Percentiles rank a stretch among this genome's conserved stretches.
phyloP scores from a whole-genome alignment of 2,329 filamentous ascomycete genomes.

The Paradendryphiella salina region DNA sequence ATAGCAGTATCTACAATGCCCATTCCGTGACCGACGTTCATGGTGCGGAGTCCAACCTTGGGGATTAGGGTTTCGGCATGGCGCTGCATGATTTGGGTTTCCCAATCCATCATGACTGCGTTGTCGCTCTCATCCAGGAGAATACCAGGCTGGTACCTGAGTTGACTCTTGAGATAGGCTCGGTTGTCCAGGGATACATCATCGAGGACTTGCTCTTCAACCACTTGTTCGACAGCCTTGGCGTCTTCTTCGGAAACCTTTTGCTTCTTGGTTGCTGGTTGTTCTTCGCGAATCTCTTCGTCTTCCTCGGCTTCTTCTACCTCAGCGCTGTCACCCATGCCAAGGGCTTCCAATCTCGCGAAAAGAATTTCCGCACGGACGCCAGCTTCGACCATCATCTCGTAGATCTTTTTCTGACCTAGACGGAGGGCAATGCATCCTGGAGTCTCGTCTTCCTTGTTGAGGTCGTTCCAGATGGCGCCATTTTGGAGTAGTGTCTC shows the following conservation, averaged over 20 bases:
- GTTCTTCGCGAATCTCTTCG: slow-evolving; percentile 24
- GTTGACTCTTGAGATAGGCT: slow-evolving; percentile 42
- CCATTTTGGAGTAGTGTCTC: slow-evolving; percentile 42
- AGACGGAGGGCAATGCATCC: slow-evolving; percentile 43
- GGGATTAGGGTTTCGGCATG: slow-evolving; percentile 71
- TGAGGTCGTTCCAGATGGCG: slow-evolving; percentile 47
- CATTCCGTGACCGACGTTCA: slow-evolving; percentile 91
- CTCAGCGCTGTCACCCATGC: slow-evolving; percentile 28
- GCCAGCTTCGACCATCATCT: slow-evolving; percentile 45
- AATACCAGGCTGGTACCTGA: slow-evolving; percentile 42
- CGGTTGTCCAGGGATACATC: slow-evolving; percentile 48
- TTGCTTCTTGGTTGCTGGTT: slow-evolving; percentile 43
- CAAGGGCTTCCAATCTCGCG: slow-evolving; percentile 40
- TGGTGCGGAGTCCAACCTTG: slow-evolving; percentile 65
- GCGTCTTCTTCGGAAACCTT: slow-evolving; percentile 36
- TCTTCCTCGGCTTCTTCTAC: slow-evolving; percentile 32
- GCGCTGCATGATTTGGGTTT: slow-evolving; percentile 80
- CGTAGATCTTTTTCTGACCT: slow-evolving; percentile 43
- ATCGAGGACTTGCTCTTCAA: slow-evolving; percentile 35
- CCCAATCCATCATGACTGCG: slow-evolving; percentile 94
- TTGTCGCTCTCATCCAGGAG: slow-evolving; percentile 76
- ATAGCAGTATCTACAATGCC: slow-evolving; percentile 83
- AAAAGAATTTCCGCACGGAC: slow-evolving; percentile 44
- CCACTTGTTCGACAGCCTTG: slow-evolving; percentile 29
- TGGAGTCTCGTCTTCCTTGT: slow-evolving; percentile 45